These are phyloP conservation scores for Malus sieversii DNA, from an alignment of 306 rosid genomes.

Conservation along the genomic window DNA sequence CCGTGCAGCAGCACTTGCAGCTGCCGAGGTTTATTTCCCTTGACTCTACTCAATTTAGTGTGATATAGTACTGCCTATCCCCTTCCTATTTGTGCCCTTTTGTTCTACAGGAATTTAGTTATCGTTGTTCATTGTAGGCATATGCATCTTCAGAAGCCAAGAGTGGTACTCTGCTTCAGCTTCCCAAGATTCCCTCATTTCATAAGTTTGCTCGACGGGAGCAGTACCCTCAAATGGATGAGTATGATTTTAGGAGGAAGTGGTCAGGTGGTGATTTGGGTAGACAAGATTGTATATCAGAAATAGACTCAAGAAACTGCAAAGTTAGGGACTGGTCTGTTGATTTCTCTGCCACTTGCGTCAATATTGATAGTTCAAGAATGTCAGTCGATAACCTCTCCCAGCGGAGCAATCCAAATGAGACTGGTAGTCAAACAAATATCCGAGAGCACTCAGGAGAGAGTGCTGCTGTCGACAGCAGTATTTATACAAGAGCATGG, in stretches of 20 bases:
- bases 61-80: neutral
- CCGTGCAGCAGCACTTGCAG: constrained; percentile 87
- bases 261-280: constrained; percentile 85
- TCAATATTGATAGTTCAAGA: constrained; percentile 70
- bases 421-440: constrained; percentile 71
- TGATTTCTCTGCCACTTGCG: constrained; percentile 90
- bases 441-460: constrained; percentile 95
- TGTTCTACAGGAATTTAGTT: neutral
- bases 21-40: constrained; percentile 77
- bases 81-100: neutral
- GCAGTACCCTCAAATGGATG: constrained; percentile 67
- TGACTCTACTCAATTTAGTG: constrained; percentile 3
- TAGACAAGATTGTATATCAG: constrained; percentile 90
- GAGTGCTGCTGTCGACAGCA: constrained; percentile 87
- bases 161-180: constrained; percentile 56
- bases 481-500: constrained; percentile 93
- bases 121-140: constrained; percentile 53
- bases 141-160: constrained; percentile 94
- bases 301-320: constrained; percentile 94
- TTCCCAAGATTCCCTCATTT: constrained; percentile 97
- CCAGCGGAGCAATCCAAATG: constrained; percentile 89
- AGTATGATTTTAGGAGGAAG: constrained; percentile 63
- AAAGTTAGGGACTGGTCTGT: constrained; percentile 97
- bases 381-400: constrained; percentile 79
- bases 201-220: constrained; percentile 90